Percentiles rank a stretch among this genome's conserved stretches.
phyloP scores from a whole-genome alignment of 2,329 filamentous ascomycete genomes.

The Hypoxylon sp. region DNA sequence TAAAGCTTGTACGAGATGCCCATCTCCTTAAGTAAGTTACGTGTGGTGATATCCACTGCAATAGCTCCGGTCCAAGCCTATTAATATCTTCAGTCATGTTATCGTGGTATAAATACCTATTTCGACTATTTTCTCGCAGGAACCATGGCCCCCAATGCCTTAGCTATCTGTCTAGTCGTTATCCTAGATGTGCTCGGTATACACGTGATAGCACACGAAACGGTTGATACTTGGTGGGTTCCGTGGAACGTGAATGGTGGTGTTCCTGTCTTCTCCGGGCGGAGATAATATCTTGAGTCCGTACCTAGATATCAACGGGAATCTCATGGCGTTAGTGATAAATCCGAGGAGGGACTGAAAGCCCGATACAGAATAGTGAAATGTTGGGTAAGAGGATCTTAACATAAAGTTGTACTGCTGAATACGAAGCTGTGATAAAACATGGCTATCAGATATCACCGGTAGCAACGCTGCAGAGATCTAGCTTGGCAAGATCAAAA shows the following conservation, averaged over 20 bases:
- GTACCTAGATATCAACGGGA: not conserved
- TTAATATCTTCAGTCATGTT: not conserved
- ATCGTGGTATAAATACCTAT: too few relatives aligned
- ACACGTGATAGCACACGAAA: not conserved
- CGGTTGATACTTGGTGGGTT: not conserved
- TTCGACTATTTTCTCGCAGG: not conserved
- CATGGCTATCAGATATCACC: not conserved
- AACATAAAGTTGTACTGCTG: not conserved
- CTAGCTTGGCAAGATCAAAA: not conserved
- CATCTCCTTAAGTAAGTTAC: not conserved
- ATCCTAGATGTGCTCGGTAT: not conserved
- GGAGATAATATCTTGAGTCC: not conserved
- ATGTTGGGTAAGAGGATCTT: not conserved
- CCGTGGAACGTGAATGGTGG: not conserved
- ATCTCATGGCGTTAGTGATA: not conserved
- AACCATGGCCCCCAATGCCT: not conserved
- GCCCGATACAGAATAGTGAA: not conserved
- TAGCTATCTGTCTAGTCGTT: not conserved
- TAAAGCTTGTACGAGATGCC: too few relatives aligned
- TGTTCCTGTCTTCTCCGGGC: not conserved
- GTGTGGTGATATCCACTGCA: too few relatives aligned
- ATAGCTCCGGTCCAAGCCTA: not conserved
- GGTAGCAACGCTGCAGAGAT: not conserved
- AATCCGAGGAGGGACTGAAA: not conserved
- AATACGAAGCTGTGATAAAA: not conserved